Base-by-base conservation (phyloP, 257 asterid genomes). In the Lithospermum erythrorhizon region DNA sequence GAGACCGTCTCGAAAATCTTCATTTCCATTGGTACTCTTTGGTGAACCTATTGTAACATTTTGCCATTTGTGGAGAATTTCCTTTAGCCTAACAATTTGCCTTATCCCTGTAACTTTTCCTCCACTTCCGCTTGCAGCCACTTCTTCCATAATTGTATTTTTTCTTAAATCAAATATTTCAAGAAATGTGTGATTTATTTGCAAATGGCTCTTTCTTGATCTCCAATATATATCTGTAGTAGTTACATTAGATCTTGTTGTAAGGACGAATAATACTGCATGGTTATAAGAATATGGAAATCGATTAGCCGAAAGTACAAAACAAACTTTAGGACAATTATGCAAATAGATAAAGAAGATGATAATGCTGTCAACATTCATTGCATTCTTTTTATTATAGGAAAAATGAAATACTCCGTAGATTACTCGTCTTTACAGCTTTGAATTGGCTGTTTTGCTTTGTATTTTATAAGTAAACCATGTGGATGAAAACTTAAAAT, bases 51-150 rank as follows among this genome's bases (percentile, higher is more conserved):
- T 41, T 6, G 66, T 62, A 1, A 14, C 66, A 27, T 62, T 24
- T 27, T 62, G 66, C 66, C 66, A 62, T 52, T 62, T 62, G 21
- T 62, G 66, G 29, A 62, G 49, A 13, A 62, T 62, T 52, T 62
- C 66, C 21, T 62, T 62, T 14, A 62, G n/a, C 27, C 66, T 49
- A 3, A 62, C 66, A 24, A 62, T 62, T 18, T 62, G 66, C 25
- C 66, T 23, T 27, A 62, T 62, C 35, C 66, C 66, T 1, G 18
- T 62, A 8, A 51, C n/a, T 20, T 52, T 62, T 37, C 58, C 53
- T 24, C 66, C 66, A 13, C 66, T 62, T 37, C 58, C 53, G 9
- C 66, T 45, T 20, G 58, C 58, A 8, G 30, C 21, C 24, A 14
- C 29, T 14, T 22, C 66, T 15, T 56, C 60, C 60, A 22, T 22